Conservation (phyloP, 495 filamentous ascomycete genomes). For the Friedmanniomyces simplex region DNA sequence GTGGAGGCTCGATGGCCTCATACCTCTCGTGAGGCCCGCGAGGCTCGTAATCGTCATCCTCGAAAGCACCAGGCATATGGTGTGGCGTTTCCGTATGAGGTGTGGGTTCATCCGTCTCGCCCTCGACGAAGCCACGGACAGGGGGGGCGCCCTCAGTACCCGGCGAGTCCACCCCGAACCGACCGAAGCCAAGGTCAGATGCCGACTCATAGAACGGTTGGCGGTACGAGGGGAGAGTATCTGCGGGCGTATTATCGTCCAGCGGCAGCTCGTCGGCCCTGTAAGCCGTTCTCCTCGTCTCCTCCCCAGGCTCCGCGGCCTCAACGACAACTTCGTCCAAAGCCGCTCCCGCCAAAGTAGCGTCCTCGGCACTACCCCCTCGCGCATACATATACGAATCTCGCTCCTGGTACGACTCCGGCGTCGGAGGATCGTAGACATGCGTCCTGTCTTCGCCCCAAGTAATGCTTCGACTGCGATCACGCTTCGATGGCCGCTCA, state of each 20-base stretch:
- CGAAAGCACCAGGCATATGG: conserved; percentile 26
- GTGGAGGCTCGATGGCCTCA: background rate
- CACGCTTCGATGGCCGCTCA: background rate
- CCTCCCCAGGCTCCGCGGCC: conserved; percentile 5
- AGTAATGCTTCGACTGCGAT: conserved; percentile 23
- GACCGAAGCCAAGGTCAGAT: conserved; percentile 18
- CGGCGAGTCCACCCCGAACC: conserved; percentile 5
- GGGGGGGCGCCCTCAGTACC: conserved; percentile 15
- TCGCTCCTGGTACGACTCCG: conserved; percentile 27
- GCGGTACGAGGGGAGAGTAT: conserved; percentile 11
- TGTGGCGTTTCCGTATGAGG: conserved; percentile 8
- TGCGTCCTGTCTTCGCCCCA: conserved; percentile 33
- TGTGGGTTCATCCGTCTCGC: conserved; percentile 17
- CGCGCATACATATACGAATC: conserved; percentile 9
- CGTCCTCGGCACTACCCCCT: background rate
- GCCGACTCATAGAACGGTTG: conserved; percentile 24
- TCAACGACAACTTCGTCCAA: conserved; percentile 17
- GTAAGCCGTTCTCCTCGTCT: conserved; percentile 1
- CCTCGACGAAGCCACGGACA: conserved; percentile 23
- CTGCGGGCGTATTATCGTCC: background rate
- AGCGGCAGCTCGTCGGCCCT: background rate
- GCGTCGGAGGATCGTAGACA: conserved; percentile 29
- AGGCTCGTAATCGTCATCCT: conserved; percentile 13
- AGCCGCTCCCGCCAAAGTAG: background rate
- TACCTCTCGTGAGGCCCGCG: background rate